phyloP scores from a whole-genome alignment of 148 eudicot genomes.

The Rhododendron ovatum region DNA sequence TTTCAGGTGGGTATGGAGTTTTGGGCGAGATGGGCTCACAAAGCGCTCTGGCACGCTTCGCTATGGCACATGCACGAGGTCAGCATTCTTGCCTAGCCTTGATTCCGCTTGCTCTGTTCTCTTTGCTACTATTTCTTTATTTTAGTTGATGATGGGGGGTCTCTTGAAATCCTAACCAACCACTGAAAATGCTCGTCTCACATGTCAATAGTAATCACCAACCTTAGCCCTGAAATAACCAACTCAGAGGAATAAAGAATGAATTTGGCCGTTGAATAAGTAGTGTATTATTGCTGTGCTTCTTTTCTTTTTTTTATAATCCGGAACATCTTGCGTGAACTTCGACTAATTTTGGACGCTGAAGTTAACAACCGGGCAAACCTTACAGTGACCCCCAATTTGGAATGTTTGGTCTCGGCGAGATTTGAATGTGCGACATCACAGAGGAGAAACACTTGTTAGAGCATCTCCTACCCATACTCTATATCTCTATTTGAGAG shows the following conservation, averaged over 20 bases:
- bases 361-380: too few species aligned
- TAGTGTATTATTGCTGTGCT: neutral
- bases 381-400: neutral
- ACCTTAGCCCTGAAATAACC: neutral
- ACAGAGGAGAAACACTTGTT: too few species aligned
- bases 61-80: conserved; percentile 99
- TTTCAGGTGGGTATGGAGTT: conserved; percentile 95
- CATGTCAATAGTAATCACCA: neutral
- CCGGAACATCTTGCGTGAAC: too few species aligned
- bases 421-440: too few species aligned
- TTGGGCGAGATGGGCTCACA: conserved; percentile 99
- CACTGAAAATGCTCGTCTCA: neutral
- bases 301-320: too few species aligned
- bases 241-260: neutral
- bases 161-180: neutral
- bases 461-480: too few species aligned
- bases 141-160: neutral
- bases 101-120: neutral
- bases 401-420: too few species aligned
- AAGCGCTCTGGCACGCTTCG: conserved; percentile 97
- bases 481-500: too few species aligned
- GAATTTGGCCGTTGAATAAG: neutral
- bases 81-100: neutral
- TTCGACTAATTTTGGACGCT: too few species aligned
- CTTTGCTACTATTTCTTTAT: neutral